Evolutionary conservation across 2,329 filamentous ascomycete species (phyloP).

Genomic region (Dactylellina parvicollis): DNA sequence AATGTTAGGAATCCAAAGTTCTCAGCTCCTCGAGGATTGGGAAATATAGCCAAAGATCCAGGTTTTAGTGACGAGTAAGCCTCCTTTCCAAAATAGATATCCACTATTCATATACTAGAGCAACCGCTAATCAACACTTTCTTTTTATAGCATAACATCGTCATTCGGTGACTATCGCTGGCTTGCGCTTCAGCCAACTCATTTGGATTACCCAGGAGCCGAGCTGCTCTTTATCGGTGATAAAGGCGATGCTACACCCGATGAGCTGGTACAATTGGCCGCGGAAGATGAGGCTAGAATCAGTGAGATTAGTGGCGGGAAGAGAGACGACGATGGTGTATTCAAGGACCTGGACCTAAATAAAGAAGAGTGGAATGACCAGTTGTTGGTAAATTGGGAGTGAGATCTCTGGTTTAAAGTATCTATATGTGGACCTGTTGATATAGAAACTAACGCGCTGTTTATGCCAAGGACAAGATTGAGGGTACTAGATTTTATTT

Average conservation of each 20-base stretch:
- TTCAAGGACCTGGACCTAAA: slow-evolving; percentile 67
- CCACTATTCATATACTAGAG: slow-evolving; percentile 43
- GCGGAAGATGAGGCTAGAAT: slow-evolving; percentile 77
- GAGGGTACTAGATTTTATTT: too few species aligned
- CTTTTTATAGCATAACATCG: slow-evolving; percentile 69
- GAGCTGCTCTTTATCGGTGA: slow-evolving; percentile 84
- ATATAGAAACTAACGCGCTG: too few species aligned
- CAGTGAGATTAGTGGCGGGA: slow-evolving; percentile 67
- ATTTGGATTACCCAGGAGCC: slow-evolving; percentile 77
- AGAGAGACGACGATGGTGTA: slow-evolving; percentile 59
- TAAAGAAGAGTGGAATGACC: slow-evolving; percentile 51
- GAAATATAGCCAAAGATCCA: slow-evolving; percentile 70
- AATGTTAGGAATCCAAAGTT: slow-evolving; percentile 82
- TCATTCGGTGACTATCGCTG: slow-evolving; percentile 79
- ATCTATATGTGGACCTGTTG: too few species aligned
- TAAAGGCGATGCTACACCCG: slow-evolving; percentile 67
- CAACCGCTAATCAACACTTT: slow-evolving; percentile 9
- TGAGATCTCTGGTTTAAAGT: neutral
- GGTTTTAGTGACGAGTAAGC: slow-evolving; percentile 76
- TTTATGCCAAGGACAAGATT: too few species aligned
- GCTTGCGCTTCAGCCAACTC: slow-evolving; percentile 76
- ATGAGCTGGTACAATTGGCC: slow-evolving; percentile 78
- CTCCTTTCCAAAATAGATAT: neutral
- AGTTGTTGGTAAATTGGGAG: slow-evolving; percentile 48
- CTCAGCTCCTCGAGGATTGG: slow-evolving; percentile 71